phyloP scores from a whole-genome alignment of 768 basidiomycete species.

The Clitopilus passeckerianus region DNA sequence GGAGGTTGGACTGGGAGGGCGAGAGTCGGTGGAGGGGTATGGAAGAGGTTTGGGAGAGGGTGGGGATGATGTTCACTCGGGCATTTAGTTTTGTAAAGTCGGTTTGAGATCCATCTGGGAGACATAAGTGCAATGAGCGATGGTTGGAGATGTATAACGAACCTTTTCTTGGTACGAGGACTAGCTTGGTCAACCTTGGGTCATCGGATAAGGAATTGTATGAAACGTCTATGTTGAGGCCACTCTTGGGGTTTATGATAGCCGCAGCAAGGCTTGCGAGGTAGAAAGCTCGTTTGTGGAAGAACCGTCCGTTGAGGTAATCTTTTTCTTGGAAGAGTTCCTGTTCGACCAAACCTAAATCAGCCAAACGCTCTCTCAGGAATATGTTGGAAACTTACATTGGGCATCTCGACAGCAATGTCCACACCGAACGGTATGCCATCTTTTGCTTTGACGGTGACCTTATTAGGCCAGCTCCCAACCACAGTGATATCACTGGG shows the following conservation, averaged over 20 bases:
- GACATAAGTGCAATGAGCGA: conserved; percentile 5
- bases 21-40: conserved; percentile 66
- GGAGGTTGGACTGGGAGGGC: conserved; percentile 65
- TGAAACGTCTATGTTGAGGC: conserved; percentile 50
- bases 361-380: conserved; percentile 4
- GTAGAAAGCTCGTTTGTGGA: conserved; percentile 90
- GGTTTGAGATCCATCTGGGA: conserved; percentile 40
- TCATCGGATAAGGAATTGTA: conserved; percentile 60
- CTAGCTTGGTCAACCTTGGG: conserved; percentile 59
- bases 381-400: conserved; percentile 38
- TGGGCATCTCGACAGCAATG: conserved; percentile 83
- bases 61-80: conserved; percentile 71
- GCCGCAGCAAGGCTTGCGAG: conserved; percentile 73
- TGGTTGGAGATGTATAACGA: conserved; percentile 12
- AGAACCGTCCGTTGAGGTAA: conserved; percentile 82
- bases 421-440: conserved; percentile 66
- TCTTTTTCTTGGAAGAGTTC: conserved; percentile 94
- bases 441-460: conserved; percentile 70
- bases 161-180: conserved; percentile 57
- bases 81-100: conserved; percentile 69
- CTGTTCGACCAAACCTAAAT: conserved; percentile 28
- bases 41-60: conserved; percentile 52
- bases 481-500: conserved; percentile 75
- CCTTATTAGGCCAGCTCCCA: conserved; percentile 84
- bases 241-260: conserved; percentile 38